Percentiles rank a stretch among this genome's conserved stretches.
Evolutionary conservation across 257 asterid genomes (phyloP).

Genomic region (Nemophila menziesii): DNA sequence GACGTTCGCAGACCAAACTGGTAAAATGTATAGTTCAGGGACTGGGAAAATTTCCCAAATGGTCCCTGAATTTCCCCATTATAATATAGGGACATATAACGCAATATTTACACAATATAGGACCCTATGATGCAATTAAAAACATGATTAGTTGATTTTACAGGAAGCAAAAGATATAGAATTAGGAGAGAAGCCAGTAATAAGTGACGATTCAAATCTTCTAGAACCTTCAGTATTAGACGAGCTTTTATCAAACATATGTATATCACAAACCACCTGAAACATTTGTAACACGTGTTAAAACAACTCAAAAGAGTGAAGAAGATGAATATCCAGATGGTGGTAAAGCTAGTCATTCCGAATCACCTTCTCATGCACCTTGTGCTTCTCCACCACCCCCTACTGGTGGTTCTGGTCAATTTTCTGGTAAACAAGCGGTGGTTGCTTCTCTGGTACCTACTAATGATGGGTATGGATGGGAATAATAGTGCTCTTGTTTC

Average conservation of each 20-base stretch:
- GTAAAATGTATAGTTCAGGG: too few relatives aligned
- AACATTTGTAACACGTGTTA: constrained; percentile 88
- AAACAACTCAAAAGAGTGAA: constrained; percentile 72
- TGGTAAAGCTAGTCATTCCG: constrained; percentile 62
- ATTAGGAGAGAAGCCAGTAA: constrained; percentile 95
- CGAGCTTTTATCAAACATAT: constrained; percentile 94
- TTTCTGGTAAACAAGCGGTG: constrained; percentile 45
- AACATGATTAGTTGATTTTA: too few relatives aligned
- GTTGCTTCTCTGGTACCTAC: too few relatives aligned
- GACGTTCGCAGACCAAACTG: too few relatives aligned
- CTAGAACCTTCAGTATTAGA: constrained; percentile 90
- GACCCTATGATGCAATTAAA: too few relatives aligned
- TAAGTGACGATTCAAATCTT: constrained; percentile 89
- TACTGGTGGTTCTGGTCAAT: too few relatives aligned
- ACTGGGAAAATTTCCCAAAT: too few relatives aligned
- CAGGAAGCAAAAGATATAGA: constrained; percentile 99
- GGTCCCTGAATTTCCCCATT: too few relatives aligned
- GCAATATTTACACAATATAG: too few relatives aligned
- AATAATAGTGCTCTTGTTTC: too few relatives aligned
- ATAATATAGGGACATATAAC: too few relatives aligned
- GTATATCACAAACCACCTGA: constrained; percentile 98
- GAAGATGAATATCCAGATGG: constrained; percentile 95
- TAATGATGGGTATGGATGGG: too few relatives aligned
- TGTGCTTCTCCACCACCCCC: constrained; percentile 62
- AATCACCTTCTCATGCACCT: constrained; percentile 53